Percentiles rank a stretch among this genome's conserved stretches.
Evolutionary conservation across 805 yeast species (phyloP).

Genomic region (Cyberlindnera maclurae): DNA sequence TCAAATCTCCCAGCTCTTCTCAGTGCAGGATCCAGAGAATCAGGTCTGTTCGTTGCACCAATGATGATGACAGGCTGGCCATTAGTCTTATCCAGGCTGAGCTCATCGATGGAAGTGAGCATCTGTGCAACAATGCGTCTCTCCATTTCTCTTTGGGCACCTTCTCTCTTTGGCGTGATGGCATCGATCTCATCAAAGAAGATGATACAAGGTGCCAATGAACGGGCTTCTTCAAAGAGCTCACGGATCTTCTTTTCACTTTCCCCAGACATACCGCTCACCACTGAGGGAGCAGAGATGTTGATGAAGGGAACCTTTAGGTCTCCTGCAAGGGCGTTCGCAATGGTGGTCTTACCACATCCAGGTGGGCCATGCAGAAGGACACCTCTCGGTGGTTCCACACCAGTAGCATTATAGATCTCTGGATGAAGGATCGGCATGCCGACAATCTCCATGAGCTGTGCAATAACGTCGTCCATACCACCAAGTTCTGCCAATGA

Average conservation of each 20-base stretch:
- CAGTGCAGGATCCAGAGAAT: conserved; percentile 87
- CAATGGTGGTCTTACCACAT: conserved; percentile 95
- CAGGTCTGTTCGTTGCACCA: conserved; percentile 97
- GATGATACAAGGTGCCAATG: conserved; percentile 84
- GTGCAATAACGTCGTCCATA: conserved; percentile 74
- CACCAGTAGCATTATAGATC: conserved; percentile 78
- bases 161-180: conserved; percentile 95
- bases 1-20: conserved; percentile 97
- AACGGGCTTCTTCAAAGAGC: conserved; percentile 85
- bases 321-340: conserved; percentile 94
- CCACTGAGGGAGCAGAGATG: conserved; percentile 91
- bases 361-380: conserved; percentile 98
- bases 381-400: conserved; percentile 92
- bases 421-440: conserved; percentile 93
- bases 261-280: conserved; percentile 99
- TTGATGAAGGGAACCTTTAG: conserved; percentile 87
- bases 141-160: conserved; percentile 98
- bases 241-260: conserved; percentile 92
- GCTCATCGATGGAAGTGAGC: conserved; percentile 89
- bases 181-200: conserved; percentile 98
- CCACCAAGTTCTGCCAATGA: conserved; percentile 82
- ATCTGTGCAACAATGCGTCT: conserved; percentile 93
- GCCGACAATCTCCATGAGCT: conserved; percentile 84
- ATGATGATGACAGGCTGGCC: conserved; percentile 91
- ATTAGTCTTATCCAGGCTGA: conserved; percentile 78